phyloP scores from a whole-genome alignment of 495 filamentous ascomycete species.

The Tuber umbilicatum region DNA sequence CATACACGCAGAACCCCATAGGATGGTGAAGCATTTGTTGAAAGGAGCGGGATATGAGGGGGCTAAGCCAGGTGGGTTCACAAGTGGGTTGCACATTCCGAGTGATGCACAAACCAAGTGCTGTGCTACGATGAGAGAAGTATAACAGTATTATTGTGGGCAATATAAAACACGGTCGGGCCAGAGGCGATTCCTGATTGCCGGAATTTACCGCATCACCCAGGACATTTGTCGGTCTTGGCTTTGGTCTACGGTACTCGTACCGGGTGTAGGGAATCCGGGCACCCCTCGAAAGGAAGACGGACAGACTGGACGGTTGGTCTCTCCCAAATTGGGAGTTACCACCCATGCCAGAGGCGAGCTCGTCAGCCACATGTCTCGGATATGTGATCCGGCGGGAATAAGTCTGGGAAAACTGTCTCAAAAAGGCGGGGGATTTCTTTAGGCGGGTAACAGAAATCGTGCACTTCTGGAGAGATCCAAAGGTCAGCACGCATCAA shows the following conservation, averaged over 20 bases:
- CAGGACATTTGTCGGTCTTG: too few species aligned
- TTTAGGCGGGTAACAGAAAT: neutral
- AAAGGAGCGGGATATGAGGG: neutral
- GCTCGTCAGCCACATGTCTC: neutral
- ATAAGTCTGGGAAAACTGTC: neutral
- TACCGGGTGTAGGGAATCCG: too few species aligned
- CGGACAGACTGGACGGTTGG: neutral
- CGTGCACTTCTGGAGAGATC: neutral
- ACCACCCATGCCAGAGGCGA: neutral
- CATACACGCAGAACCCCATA: neutral
- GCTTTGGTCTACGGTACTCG: too few species aligned
- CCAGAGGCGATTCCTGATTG: too few species aligned
- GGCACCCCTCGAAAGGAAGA: too few species aligned
- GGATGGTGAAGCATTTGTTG: neutral
- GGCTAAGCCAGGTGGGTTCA: neutral
- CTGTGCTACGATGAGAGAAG: too few species aligned
- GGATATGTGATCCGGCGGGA: neutral
- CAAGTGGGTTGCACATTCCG: too few species aligned
- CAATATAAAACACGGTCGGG: too few species aligned
- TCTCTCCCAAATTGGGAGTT: too few species aligned
- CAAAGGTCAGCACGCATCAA: neutral
- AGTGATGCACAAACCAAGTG: too few species aligned
- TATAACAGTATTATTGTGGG: too few species aligned
- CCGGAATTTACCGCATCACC: too few species aligned
- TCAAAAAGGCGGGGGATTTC: neutral